Evolutionary conservation across 2,329 filamentous ascomycete species (phyloP).

Genomic region (Chaetomium sp.): DNA sequence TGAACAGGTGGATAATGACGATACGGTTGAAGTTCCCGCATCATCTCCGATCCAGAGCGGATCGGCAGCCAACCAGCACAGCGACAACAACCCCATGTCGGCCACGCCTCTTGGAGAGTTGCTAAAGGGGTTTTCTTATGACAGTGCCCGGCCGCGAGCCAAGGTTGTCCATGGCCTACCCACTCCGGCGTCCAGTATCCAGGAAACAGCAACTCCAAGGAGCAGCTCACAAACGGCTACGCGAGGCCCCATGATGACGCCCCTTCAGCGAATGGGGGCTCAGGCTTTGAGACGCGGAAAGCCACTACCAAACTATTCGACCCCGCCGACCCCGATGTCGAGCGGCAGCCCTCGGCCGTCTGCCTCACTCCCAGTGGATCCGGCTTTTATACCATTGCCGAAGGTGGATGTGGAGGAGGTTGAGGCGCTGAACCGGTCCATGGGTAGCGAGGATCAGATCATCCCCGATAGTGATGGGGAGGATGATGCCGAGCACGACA

Average conservation of each 20-base stretch:
- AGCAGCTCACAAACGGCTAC: neutral
- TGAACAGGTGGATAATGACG: conserved; percentile 2
- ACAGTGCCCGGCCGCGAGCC: conserved; percentile 20
- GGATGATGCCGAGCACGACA: conserved; percentile 32
- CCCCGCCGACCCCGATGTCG: conserved; percentile 21
- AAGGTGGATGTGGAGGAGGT: conserved; percentile 49
- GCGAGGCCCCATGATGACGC: conserved; percentile 33
- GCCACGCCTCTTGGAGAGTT: conserved; percentile 22
- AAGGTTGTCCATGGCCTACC: conserved; percentile 36
- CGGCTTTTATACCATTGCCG: conserved; percentile 49
- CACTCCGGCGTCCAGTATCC: conserved; percentile 31
- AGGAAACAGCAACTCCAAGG: conserved; percentile 14
- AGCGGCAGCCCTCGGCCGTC: conserved; percentile 8
- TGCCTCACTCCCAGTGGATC: conserved; percentile 38
- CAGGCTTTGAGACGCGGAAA: conserved; percentile 35
- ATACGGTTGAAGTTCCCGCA: conserved; percentile 19
- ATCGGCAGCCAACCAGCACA: neutral
- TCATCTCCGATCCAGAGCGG: conserved; percentile 13
- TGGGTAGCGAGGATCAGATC: conserved; percentile 53
- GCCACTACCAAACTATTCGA: conserved; percentile 19
- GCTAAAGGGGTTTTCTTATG: conserved; percentile 26
- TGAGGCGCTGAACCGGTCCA: conserved; percentile 41
- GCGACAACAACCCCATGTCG: conserved; percentile 5
- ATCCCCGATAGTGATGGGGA: conserved; percentile 47
- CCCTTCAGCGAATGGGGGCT: conserved; percentile 47